Base-by-base conservation (phyloP, 2,329 filamentous ascomycete genomes). In the Diplocarpon rosae region DNA sequence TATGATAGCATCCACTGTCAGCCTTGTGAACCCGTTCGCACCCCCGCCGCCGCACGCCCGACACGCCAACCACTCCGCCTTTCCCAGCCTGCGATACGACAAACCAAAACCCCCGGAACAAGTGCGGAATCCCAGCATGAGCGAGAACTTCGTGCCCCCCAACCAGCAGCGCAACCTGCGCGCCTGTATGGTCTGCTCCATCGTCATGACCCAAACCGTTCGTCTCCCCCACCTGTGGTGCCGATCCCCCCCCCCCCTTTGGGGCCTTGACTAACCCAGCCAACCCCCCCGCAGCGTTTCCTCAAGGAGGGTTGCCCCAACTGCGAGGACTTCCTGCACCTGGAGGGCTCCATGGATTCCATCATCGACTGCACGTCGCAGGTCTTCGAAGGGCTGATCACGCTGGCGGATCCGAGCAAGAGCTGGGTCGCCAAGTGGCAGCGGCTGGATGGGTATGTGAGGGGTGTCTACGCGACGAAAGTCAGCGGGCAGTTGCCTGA, bases 401-500 rank as follows among this genome's bases (percentile, higher is more conserved):
- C 85, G 33, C 74, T 96, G 31, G 78, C 82, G 38, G 82, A 95
- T 62, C 89, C 89, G n/a, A 68, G 69, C 35, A 76, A 73, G 55
- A 93, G 85, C 59, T 98, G 92, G 92, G 86, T 96, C 39, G 89
- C 90, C n/a, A 85, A 86, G 62, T 96, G 89, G 83, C 88, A 96
- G 71, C 78, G 92, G 8, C 68, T 98, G 48, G 86, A 95, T 62
- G 78, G 78, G 44, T 96, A 94, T 64, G 83, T 92, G 42, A 76
- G 79, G 13, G 92, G 92, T 43, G 80, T 93, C 46, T 98, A 98
- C 67, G 92, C 92, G 14, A 85, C 88, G 45, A 95, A 96, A 69
- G 92, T 98, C 17, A 87, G 84, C 28, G 92, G 92, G 14, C 78
- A 85, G 61, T 65, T 83, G 47, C 78, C 80, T 5, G 78, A 83